Base-by-base conservation (phyloP, 1,284 basidiomycete species). In the Phellinidium pouzarii region DNA sequence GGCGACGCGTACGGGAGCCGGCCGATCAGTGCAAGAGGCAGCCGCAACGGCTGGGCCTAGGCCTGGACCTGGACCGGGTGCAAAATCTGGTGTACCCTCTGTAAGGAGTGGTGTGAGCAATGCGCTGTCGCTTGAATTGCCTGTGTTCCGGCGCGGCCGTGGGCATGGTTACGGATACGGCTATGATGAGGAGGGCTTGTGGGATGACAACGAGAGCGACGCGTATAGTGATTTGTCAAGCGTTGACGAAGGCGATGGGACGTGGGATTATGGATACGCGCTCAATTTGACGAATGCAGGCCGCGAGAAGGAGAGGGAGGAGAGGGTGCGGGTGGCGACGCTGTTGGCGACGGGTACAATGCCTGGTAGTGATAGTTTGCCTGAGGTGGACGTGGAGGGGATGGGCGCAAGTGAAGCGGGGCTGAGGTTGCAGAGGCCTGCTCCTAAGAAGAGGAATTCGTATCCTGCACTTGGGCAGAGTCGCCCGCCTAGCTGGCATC, bases 221-320 rank as follows among this genome's bases (percentile, higher is more conserved):
- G 27, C 20, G 17, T 7, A 34, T 20, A 38, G 34, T 23, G 44
- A 44, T 20, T 14, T 48, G 12, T 36, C 34, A 38, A 53, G 52
- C 40, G 46, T 27, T 8, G 52, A 53, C 9, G 52, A 34, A 14
- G 46, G 22, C 26, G 45, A 22, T 43, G 54, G 50, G 17, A 52
- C 50, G 17, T 56, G 54, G 54, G 54, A 56, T 31, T 56, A 56
- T 40, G 54, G 54, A 12, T 56, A 49, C 23, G 47, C 34, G 34
- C 4, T 49, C 19, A 49, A 49, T 41, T 6, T 56, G n/a, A 44
- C 54, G 17, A 56, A 52, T 23, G 20, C 29, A 25, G 54, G 48
- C 25, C 37, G 54, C 27, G 50, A 55, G 20, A 52, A 42, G 45
- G 50, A 55, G 22, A 31, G 45, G 14, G 54, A 41, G 19, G 46